Evolutionary conservation across 768 basidiomycete genomes (phyloP).

Genomic region (Pleurotus sapidus): DNA sequence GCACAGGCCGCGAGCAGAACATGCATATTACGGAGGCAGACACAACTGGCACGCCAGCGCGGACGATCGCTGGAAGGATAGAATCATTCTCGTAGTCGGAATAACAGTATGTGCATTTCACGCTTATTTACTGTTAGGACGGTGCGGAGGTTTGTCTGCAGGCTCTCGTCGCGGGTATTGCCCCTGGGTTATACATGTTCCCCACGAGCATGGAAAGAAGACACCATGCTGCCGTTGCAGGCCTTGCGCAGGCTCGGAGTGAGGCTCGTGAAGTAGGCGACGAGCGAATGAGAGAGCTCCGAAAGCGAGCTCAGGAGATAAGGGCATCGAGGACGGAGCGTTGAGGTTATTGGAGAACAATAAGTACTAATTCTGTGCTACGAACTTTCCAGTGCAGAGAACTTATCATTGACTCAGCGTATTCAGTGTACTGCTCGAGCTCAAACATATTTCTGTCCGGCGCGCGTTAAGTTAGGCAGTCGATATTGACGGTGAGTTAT

Average conservation of each 20-base stretch:
- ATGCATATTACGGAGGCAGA: constrained; percentile 26
- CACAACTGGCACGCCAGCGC: constrained; percentile 49
- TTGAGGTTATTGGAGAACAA: too few species aligned
- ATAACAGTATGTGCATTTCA: constrained; percentile 38
- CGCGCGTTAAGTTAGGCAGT: too few species aligned
- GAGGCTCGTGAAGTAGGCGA: constrained; percentile 57
- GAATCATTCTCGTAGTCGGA: constrained; percentile 53
- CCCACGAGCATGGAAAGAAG: constrained; percentile 34
- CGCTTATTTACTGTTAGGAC: background rate
- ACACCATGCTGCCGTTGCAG: constrained; percentile 51
- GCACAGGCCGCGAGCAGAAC: constrained; percentile 43
- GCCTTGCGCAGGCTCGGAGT: constrained; percentile 55
- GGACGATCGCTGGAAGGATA: constrained; percentile 70
- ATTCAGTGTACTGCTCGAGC: too few species aligned
- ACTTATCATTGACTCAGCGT: too few species aligned
- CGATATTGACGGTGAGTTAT: too few species aligned
- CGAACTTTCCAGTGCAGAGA: too few species aligned
- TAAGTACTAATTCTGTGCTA: too few species aligned
- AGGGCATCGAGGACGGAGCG: background rate
- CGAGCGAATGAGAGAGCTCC: constrained; percentile 49
- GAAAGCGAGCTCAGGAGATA: constrained; percentile 43
- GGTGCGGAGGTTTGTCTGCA: constrained; percentile 13
- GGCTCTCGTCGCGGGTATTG: constrained; percentile 44
- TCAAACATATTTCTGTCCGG: too few species aligned
- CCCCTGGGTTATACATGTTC: constrained; percentile 36